Evolutionary conservation across 1,139 yeast genomes (phyloP), one percentile per base, ranked within the genome.

Genomic region (Diutina neorugosa): DNA sequence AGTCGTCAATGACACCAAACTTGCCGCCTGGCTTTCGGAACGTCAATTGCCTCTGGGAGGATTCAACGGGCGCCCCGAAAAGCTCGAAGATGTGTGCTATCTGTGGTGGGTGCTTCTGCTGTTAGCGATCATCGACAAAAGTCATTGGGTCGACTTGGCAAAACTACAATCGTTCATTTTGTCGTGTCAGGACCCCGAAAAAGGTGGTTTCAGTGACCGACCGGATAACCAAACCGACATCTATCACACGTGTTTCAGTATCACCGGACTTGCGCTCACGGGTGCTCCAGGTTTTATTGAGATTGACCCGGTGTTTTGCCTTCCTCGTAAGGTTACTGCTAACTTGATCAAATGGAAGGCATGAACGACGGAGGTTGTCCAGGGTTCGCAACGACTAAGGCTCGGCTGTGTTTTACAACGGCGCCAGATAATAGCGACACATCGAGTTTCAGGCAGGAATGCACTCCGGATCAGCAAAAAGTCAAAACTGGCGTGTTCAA

Each of bases 151-250:
- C 19, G 84, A 89, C 61, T 73, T 74, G 47, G 74, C 67, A 2
- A 80, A 77, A 60, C 69, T 93, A 53, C 76, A 78, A 54, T 63
- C 66, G 1, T 93, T 89, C 62, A 90, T 94, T 16, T 67, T 91
- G 37, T 65, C 68, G 1, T 84, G 96, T 52, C 98, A 93, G 64
- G 98, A 93, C 65, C 18, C 27, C 7, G 80, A 76, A 11, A 72
- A 71, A 9, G 99, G 99, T 18, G 99, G 99, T 0, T 83, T 93
- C 51, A 84, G 96, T 56, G 98, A 93, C 67, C 72, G 98, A 43
- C 87, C 88, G 11, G 96, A 85, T 49, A 91, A 93, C 63, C 90
- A 86, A 67, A 90, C 86, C 0, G 99, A 93, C 64, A 93, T 94
- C 0, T 93, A 81, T 64, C 99, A 93, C 63, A 93, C 98, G 0